These are phyloP conservation scores for Fomes fomentarius DNA, from an alignment of 1,284 basidiomycete species.

Conservation along the genomic window DNA sequence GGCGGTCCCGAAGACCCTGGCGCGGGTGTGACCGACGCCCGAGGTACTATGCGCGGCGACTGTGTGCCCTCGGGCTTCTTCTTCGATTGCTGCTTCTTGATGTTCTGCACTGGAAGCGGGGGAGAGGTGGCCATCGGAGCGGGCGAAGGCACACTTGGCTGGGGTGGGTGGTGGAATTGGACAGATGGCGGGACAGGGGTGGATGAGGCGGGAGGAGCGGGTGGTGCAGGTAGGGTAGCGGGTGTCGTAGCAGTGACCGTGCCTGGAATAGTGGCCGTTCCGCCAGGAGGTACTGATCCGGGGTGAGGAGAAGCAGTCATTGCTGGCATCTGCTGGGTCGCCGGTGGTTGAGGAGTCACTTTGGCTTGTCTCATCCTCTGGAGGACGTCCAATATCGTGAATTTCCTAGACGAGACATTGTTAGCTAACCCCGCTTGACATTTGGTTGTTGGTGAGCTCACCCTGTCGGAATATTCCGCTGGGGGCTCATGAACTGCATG, in stretches of 20 bases:
- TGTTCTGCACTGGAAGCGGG: slow-evolving; percentile 12
- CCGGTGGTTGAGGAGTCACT: slow-evolving; percentile 7
- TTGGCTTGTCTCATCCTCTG: slow-evolving; percentile 13
- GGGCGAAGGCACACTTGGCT: slow-evolving; percentile 27
- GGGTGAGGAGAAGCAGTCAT: slow-evolving; percentile 6
- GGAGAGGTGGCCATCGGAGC: slow-evolving; percentile 21
- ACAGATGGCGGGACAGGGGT: slow-evolving; percentile 17
- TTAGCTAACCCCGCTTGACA: background rate
- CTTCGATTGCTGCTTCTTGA: slow-evolving; percentile 18
- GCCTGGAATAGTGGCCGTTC: slow-evolving; percentile 18
- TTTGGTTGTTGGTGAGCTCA: slow-evolving; percentile 30
- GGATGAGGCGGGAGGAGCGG: slow-evolving; percentile 24
- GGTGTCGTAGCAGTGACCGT: slow-evolving; percentile 13
- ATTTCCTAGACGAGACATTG: slow-evolving; percentile 12
- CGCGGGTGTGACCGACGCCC: slow-evolving; percentile 23
- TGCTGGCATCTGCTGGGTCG: background rate
- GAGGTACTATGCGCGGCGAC: slow-evolving; percentile 18
- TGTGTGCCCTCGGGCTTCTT: slow-evolving; percentile 15
- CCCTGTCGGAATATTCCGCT: slow-evolving; percentile 50
- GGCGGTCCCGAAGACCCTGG: slow-evolving; percentile 11
- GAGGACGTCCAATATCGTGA: slow-evolving; percentile 21
- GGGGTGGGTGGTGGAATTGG: slow-evolving; percentile 15
- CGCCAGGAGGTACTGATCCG: background rate
- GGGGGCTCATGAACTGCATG: slow-evolving; percentile 75
- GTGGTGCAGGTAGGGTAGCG: slow-evolving; percentile 10